Percentiles rank a stretch among this genome's conserved stretches.
phyloP scores from a whole-genome alignment of 148 eudicot species.

The Dianthus caryophyllus region DNA sequence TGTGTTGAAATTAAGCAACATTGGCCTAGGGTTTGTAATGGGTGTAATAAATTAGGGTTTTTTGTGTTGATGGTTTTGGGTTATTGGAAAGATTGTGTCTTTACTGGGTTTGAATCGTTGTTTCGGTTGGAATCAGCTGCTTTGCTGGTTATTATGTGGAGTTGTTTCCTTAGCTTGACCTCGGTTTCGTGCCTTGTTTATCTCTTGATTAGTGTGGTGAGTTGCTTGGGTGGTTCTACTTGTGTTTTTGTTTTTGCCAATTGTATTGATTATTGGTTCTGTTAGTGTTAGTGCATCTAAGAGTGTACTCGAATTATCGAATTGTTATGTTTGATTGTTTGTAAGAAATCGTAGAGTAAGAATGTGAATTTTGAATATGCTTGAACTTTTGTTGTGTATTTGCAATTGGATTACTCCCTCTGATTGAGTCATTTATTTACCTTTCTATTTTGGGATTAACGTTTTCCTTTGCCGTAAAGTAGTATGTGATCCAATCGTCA shows the following conservation, averaged over 20 bases:
- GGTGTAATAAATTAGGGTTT: slow-evolving; percentile 46
- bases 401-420: not conserved
- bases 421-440: no score
- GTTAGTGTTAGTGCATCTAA: not conserved
- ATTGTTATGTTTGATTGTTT: not conserved
- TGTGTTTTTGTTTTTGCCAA: not conserved
- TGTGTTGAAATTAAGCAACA: slow-evolving; percentile 52
- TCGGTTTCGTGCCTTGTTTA: slow-evolving; percentile 85
- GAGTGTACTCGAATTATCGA: not conserved
- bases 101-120: slow-evolving; percentile 53
- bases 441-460: no score
- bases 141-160: slow-evolving; percentile 89
- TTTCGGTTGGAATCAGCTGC: slow-evolving; percentile 66
- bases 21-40: slow-evolving; percentile 83
- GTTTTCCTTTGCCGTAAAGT: no score
- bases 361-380: slow-evolving; percentile 5
- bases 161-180: slow-evolving; percentile 94
- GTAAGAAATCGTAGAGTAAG: not conserved
- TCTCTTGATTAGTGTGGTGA: slow-evolving; percentile 78
- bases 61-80: slow-evolving; percentile 41
- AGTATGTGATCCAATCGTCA: no score
- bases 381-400: not conserved
- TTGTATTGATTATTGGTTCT: not conserved
- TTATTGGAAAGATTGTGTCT: slow-evolving; percentile 59
- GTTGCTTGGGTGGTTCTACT: slow-evolving; percentile 16